Evolutionary conservation across 495 filamentous ascomycete species (phyloP).

Genomic region (Penicillium dipodomyicola): DNA sequence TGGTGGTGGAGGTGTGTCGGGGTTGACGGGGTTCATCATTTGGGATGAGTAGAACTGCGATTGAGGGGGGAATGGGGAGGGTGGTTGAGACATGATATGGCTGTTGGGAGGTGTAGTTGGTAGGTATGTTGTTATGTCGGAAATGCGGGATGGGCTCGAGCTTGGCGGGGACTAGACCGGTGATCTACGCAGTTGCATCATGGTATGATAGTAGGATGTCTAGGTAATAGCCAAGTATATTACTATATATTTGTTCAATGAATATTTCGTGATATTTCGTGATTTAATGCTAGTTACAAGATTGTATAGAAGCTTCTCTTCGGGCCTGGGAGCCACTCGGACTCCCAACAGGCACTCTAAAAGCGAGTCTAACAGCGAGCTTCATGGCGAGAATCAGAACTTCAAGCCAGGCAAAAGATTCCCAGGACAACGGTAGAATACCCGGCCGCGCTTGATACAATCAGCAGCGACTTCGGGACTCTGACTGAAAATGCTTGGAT

Average conservation of each 20-base stretch:
- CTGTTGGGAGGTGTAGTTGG: slow-evolving; percentile 2
- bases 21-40: slow-evolving; percentile 30
- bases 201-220: not conserved
- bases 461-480: too few species aligned
- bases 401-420: not conserved
- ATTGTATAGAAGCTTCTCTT: not conserved
- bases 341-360: not conserved
- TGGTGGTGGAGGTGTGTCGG: slow-evolving; percentile 62
- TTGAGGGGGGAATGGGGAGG: slow-evolving; percentile 24
- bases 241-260: not conserved
- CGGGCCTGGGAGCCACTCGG: too few species aligned
- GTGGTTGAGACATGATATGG: slow-evolving; percentile 33
- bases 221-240: not conserved
- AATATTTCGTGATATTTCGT: not conserved
- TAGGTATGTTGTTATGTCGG: slow-evolving; percentile 9
- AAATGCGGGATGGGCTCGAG: slow-evolving; percentile 14
- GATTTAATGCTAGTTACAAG: slow-evolving; percentile 4
- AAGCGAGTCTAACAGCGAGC: not conserved
- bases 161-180: slow-evolving; percentile 15
- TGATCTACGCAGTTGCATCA: not conserved
- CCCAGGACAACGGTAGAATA: too few species aligned
- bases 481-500: not conserved
- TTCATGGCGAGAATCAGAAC: not conserved
- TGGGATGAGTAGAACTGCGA: slow-evolving; percentile 25
- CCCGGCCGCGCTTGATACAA: not conserved